Evolutionary conservation across 352 stramenopile species (phyloP), one percentile per base, ranked within the genome.

Genomic region (Globisporangium perplexum): DNA sequence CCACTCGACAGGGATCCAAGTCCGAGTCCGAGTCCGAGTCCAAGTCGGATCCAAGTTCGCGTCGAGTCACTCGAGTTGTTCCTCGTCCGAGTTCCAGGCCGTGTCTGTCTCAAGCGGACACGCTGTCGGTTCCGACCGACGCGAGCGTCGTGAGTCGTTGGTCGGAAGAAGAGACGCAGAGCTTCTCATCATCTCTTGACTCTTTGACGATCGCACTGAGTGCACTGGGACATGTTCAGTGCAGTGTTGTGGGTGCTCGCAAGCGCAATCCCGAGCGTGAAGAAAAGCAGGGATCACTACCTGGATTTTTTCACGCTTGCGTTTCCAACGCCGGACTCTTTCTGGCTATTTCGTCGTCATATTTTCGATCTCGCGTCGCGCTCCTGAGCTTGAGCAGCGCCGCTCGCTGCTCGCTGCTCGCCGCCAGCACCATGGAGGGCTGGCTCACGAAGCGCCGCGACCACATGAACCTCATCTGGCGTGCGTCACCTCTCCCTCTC

Each of bases 401-500:
- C 23, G n/a, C n/a, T 28, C 23, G 15, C 20, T 26, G 47, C 30
- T 11, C 28, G 26, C 30, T 10, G 26, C 18, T 7, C 15, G 35
- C 44, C 24, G 36, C 45, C 41, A 35, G 24, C 38, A 74, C 50
- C 46, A 94, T 94, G 84, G 82, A 94, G 58, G 84, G 84, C 63
- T 94, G 84, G 84, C 75, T 94, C 56, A 93, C 84, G 38, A 92
- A 93, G 74, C 82, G 84, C 46, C 79, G 84, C 36, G 84, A 94
- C 63, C 84, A 94, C 72, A 94, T 94, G 84, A 94, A 94, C 66
- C 76, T 94, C 62, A 94, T 94, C 65, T 94, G 84, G 84, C 66
- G 84, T 94, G 82, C 64, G 78, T 68, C 2, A 5, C 36, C n/a
- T n/a, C n/a, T n/a, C n/a, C n/a, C n/a, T n/a, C n/a, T n/a, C n/a